Evolutionary conservation across 495 filamentous ascomycete species (phyloP), one percentile per base, ranked within the genome.

Genomic region (Barbatosphaeria neglecta): DNA sequence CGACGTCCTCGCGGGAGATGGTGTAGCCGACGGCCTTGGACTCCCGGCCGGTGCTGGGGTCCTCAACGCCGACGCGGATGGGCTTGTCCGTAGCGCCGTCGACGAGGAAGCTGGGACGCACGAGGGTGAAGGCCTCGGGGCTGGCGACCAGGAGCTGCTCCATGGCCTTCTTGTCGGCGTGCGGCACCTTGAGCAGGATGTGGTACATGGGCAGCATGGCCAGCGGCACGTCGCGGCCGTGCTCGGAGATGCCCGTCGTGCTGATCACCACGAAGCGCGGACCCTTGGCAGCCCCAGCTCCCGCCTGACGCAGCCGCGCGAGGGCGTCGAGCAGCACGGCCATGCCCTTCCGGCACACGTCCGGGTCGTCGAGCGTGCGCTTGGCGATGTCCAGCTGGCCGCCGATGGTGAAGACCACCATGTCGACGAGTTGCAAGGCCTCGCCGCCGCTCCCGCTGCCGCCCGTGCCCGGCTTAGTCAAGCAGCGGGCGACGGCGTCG

Each of bases 141-240:
- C 42, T 45, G 20, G 13, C 49, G 8, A 43, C 38, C 4, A 50
- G 49, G 5, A 0, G 18, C 16, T 27, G 18, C 44, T 50, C 49
- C 49, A 50, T 50, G 4, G 58, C 57, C 50, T 52, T 47, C 69
- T 81, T 81, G 50, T 81, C 77, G 3, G 43, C 62, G 44, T 76
- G 77, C 37, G 74, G 68, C 15, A 61, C 58, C 35, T 52, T 49
- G 15, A 77, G 58, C 19, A 72, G 4, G 57, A 59, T 59, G 25
- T 65, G 51, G 52, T 76, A 78, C 31, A 78, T 20, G n/a, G 68
- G 66, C 1, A 52, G 27, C 50, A 74, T 56, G 5, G 60, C 41
- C 5, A 63, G 39, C 6, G 77, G 75, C 31, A 73, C 55, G 57
- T 79, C 74, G 19, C 72, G 63, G 18, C 58, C 60, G 25, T 46